phyloP scores from a whole-genome alignment of 805 yeast genomes.

The Cyberlindnera xylosilytica region DNA sequence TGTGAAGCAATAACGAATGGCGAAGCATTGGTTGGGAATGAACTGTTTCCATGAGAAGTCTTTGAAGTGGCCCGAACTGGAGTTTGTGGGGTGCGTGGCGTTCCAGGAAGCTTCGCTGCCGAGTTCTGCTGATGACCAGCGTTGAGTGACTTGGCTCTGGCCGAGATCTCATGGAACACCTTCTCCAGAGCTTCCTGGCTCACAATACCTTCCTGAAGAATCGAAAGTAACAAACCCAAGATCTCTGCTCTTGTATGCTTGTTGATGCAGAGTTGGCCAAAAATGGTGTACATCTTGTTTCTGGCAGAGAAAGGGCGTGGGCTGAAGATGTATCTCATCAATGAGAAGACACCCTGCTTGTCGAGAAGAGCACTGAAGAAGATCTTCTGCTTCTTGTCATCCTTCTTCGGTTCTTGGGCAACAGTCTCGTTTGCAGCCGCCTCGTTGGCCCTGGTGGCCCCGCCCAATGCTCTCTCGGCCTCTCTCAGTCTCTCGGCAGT shows the following conservation, averaged over 20 bases:
- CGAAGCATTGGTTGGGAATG: constrained; percentile 55
- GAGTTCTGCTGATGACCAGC: neutral
- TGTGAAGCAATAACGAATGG: constrained; percentile 75
- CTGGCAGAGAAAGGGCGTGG: constrained; percentile 65
- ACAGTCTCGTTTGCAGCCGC: constrained; percentile 4
- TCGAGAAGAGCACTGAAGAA: constrained; percentile 70
- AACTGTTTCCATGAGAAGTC: constrained; percentile 39
- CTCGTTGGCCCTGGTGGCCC: neutral
- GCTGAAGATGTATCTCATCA: constrained; percentile 66
- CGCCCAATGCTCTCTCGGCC: too few species aligned
- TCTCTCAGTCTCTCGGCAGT: constrained; percentile 21
- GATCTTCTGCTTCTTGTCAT: constrained; percentile 35
- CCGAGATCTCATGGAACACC: constrained; percentile 54
- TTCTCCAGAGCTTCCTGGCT: constrained; percentile 60
- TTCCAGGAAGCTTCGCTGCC: constrained; percentile 6
- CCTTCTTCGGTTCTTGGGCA: constrained; percentile 17
- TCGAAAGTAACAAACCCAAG: constrained; percentile 59
- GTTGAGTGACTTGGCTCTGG: constrained; percentile 19
- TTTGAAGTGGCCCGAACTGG: too few species aligned
- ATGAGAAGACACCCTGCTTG: constrained; percentile 67
- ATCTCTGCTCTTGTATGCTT: constrained; percentile 78
- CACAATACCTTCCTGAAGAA: constrained; percentile 71
- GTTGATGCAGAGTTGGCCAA: constrained; percentile 66
- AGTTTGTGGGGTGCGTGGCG: constrained; percentile 23
- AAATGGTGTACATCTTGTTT: constrained; percentile 60